A percentile compares a stretch with the other conserved stretches of the same genome.
These are phyloP conservation scores for Sclerotinia sclerotiorum DNA, from an alignment of 2,329 filamentous ascomycete species.

Conservation along the genomic window DNA sequence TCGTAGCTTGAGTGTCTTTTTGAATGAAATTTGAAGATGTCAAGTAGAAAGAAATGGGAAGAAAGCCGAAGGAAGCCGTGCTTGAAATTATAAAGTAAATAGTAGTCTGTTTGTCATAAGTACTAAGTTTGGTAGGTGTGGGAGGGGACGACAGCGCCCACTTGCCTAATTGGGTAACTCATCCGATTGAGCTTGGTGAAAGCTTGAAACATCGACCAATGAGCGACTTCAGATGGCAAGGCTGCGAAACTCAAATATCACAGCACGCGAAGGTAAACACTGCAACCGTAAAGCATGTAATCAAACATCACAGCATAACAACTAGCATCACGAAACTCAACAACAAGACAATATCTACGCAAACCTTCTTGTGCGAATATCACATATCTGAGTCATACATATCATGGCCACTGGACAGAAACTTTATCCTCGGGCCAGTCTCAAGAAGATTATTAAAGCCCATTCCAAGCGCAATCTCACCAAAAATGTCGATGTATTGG, in stretches of 20 bases:
- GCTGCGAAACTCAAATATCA: conserved; percentile 10
- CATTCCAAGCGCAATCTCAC: conserved; percentile 77
- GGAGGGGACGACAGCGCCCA: too few species aligned
- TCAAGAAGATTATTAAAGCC: conserved; percentile 88
- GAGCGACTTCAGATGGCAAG: not conserved
- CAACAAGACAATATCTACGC: not conserved
- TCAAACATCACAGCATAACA: not conserved
- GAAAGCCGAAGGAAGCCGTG: conserved; percentile 13
- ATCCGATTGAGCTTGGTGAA: conserved; percentile 14
- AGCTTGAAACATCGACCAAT: not conserved
- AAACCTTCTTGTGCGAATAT: not conserved
- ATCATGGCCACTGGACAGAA: conserved; percentile 56
- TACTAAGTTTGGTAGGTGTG: conserved; percentile 4
- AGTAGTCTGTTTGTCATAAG: conserved; percentile 7
- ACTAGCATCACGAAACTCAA: not conserved
- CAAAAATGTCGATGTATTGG: conserved; percentile 84
- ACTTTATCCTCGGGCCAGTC: conserved; percentile 76
- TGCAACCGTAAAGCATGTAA: not conserved
- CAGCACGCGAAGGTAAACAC: not conserved
- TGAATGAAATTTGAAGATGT: not conserved
- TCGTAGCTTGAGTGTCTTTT: not conserved
- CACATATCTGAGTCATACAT: not conserved
- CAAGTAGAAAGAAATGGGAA: conserved; percentile 3
- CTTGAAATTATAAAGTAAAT: not conserved
- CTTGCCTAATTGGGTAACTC: conserved; percentile 18